A percentile compares a stretch with the other conserved stretches of the same genome.
phyloP scores from a whole-genome alignment of 2,329 filamentous ascomycete genomes.

The Pseudocercospora pini-densiflorae region DNA sequence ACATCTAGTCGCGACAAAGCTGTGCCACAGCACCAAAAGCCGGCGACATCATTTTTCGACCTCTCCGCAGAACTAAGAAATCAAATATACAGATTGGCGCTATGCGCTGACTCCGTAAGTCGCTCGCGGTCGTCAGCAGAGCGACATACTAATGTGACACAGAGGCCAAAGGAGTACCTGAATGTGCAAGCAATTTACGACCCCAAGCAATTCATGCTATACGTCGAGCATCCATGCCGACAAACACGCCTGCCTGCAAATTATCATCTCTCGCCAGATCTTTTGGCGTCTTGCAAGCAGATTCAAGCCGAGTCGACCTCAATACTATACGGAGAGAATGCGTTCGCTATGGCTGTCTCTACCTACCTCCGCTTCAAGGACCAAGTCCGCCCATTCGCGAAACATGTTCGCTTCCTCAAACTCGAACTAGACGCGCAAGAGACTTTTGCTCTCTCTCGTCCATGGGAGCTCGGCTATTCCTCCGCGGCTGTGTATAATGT shows the following conservation, averaged over 20 bases:
- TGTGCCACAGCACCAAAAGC: background rate
- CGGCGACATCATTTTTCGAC: constrained; percentile 14
- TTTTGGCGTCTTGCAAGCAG: background rate
- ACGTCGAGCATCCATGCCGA: background rate
- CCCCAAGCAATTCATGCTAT: background rate
- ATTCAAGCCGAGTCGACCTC: background rate
- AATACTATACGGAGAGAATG: background rate
- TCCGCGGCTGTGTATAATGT: background rate
- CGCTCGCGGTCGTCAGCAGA: background rate
- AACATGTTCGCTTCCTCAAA: background rate
- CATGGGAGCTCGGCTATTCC: background rate
- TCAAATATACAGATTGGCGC: background rate
- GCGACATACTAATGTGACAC: background rate
- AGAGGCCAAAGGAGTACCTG: background rate
- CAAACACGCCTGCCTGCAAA: background rate
- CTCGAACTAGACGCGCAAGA: background rate
- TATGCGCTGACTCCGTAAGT: background rate
- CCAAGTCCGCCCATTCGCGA: background rate
- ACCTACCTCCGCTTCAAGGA: background rate
- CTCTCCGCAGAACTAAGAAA: constrained; percentile 3
- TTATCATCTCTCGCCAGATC: background rate
- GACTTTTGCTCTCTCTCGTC: background rate
- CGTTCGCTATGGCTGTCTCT: background rate
- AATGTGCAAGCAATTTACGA: background rate
- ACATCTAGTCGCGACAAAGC: background rate